These are phyloP conservation scores for Panicum virgatum DNA, from an alignment of 202 grass and related monocot genomes.

Conservation along the genomic window DNA sequence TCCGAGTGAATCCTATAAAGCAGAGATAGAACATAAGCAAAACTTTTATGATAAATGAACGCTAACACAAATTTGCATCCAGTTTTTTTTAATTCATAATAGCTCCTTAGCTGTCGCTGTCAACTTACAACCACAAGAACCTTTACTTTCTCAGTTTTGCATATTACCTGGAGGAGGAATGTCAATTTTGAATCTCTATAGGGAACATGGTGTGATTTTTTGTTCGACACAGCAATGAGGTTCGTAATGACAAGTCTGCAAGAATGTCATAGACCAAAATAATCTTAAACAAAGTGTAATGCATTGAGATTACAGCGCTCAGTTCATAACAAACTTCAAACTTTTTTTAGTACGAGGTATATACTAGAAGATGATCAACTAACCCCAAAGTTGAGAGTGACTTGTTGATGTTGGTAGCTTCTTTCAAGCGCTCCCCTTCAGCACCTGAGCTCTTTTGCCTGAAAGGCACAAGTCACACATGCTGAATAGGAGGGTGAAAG, in stretches of 20 bases:
- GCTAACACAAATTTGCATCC: background rate
- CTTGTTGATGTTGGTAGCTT: slow-evolving; percentile 98
- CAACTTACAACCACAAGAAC: slow-evolving; percentile 20
- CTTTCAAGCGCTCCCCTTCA: slow-evolving; percentile 96
- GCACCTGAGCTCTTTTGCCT: slow-evolving; percentile 99
- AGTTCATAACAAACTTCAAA: slow-evolving; percentile 14
- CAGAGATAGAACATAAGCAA: slow-evolving; percentile 31
- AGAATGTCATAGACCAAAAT: slow-evolving; percentile 24
- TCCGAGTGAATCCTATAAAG: slow-evolving; percentile 90
- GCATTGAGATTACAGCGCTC: background rate
- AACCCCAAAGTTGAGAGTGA: slow-evolving; percentile 97
- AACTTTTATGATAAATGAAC: background rate
- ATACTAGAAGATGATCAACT: slow-evolving; percentile 34
- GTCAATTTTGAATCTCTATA: slow-evolving; percentile 99
- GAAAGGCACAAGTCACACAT: slow-evolving; percentile 28
- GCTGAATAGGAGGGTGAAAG: slow-evolving; percentile 27
- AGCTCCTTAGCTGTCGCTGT: background rate
- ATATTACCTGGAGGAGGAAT: slow-evolving; percentile 95
- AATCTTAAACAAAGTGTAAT: background rate
- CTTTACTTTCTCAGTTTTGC: slow-evolving; percentile 1
- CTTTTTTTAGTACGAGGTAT: slow-evolving; percentile 27
- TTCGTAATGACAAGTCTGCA: slow-evolving; percentile 97
- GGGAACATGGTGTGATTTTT: slow-evolving; percentile 90
- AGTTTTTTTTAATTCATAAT: slow-evolving; percentile 5
- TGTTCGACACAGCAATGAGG: slow-evolving; percentile 87